Conservation (phyloP, 129 eudicot species). For the Silybum marianum region DNA sequence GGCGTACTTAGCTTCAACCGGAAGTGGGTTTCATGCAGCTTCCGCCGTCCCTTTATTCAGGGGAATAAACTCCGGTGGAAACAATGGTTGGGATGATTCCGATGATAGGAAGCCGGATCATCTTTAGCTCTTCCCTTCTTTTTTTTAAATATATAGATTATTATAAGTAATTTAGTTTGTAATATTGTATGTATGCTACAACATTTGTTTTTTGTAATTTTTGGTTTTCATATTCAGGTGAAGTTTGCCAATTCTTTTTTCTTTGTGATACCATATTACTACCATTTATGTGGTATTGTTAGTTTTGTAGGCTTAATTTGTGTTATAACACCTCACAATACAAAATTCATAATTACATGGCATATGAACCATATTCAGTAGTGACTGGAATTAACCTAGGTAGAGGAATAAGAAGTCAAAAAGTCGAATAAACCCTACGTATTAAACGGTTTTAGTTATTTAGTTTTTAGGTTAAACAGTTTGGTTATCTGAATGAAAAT, state of each 20-base stretch:
- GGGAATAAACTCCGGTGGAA: constrained; percentile 14
- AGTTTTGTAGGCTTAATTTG: too few species aligned
- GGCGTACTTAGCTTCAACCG: constrained; percentile 50
- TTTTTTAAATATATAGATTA: not conserved
- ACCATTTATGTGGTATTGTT: too few species aligned
- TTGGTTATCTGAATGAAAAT: too few species aligned
- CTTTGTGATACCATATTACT: too few species aligned
- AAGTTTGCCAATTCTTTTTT: not conserved
- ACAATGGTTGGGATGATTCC: constrained; percentile 58
- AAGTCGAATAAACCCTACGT: too few species aligned
- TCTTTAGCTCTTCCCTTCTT: constrained; percentile 30
- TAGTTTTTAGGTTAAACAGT: too few species aligned
- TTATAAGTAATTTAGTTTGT: not conserved
- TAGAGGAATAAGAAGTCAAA: too few species aligned
- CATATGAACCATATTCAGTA: too few species aligned
- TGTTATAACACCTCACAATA: too few species aligned
- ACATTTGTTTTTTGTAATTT: not conserved
- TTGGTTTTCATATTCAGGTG: not conserved
- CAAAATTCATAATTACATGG: too few species aligned
- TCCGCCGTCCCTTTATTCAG: not conserved
- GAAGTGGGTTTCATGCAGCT: constrained; percentile 32
- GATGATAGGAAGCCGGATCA: constrained; percentile 57
- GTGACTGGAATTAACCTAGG: too few species aligned
- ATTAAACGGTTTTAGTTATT: too few species aligned
- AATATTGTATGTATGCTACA: not conserved